Conservation (phyloP, 108 stramenopile species). For the Nitzschia inconspicua region DNA sequence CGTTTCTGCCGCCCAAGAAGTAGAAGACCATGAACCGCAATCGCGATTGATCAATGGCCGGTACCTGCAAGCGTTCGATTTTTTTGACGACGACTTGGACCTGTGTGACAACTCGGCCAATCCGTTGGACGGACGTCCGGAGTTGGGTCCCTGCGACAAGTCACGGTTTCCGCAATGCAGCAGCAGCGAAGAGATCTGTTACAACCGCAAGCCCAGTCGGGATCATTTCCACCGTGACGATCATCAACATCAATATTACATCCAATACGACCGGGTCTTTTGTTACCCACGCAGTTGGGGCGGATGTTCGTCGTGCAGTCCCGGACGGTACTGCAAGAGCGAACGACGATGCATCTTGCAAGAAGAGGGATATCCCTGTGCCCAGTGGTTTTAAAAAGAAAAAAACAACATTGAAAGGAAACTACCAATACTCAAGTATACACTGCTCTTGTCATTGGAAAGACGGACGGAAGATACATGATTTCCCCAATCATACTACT, state of each 20-base stretch:
- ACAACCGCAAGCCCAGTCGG: conserved; percentile 52
- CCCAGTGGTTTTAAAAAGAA: conserved; percentile 37
- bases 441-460: too few species aligned
- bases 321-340: conserved; percentile 50
- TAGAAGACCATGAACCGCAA: too few species aligned
- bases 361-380: conserved; percentile 44
- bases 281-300: conserved; percentile 46
- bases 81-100: conserved; percentile 22
- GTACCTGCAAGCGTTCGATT: conserved; percentile 20
- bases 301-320: conserved; percentile 50
- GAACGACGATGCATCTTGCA: conserved; percentile 58
- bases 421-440: too few species aligned
- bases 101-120: conserved; percentile 30
- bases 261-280: conserved; percentile 40
- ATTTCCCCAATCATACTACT: too few species aligned
- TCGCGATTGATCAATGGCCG: too few species aligned
- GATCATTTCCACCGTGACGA: conserved; percentile 40
- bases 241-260: conserved; percentile 46
- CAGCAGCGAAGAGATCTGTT: conserved; percentile 34
- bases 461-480: too few species aligned
- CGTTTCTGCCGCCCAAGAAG: too few species aligned
- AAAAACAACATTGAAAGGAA: background rate
- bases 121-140: conserved; percentile 13
- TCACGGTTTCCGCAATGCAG: conserved; percentile 38
- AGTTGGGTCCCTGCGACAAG: conserved; percentile 34